Base-by-base conservation (phyloP, 257 asterid genomes). In the Prunella vulgaris region DNA sequence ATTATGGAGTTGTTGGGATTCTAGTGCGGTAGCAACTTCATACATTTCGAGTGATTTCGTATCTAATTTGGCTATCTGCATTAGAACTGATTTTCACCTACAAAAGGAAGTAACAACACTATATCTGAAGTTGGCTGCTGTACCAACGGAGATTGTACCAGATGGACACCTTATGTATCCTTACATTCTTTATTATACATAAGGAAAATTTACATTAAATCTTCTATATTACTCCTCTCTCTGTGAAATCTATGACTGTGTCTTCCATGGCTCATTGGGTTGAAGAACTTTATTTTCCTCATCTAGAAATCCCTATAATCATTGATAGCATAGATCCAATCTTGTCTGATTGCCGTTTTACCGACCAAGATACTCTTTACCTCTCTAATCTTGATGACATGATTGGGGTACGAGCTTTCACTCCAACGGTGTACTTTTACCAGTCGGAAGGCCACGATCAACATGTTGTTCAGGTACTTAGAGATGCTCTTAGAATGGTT, bases 371-470 rank as follows among this genome's bases (percentile, higher is more conserved):
- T 10, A 76, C 54, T 63, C 96, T 90, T 20, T 93, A 90, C 81
- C 95, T 93, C 82, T 90, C 98, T 7, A 93, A 93, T 75, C 95
- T 93, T 7, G 98, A 93, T 68, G 97, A 93, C 79, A 85, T 86
- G 91, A 72, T 93, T 46, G 97, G 98, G 6, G 83, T 83, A 10
- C 95, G 96, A 0, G 90, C 80, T 68, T 87, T 89, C 75, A 92
- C 98, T 48, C 98, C 96, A 13, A 89, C 96, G 0, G 79, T 87
- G n/a, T 89, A 87, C 77, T 92, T 92, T 44, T 92, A 89, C 77
- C 76, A 64, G 15, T 74, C 81, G 3, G 33, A 30, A 3, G 72
- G 59, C 52, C 64, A 54, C 4, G 67, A 64, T 1, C 72, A 73
- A 8, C 58, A 70, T 2, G 69, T 83, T 52, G 28, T 38, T 6